These are phyloP conservation scores for Atkinsonella texensis DNA, from an alignment of 2,329 filamentous ascomycete genomes.

Conservation along the genomic window DNA sequence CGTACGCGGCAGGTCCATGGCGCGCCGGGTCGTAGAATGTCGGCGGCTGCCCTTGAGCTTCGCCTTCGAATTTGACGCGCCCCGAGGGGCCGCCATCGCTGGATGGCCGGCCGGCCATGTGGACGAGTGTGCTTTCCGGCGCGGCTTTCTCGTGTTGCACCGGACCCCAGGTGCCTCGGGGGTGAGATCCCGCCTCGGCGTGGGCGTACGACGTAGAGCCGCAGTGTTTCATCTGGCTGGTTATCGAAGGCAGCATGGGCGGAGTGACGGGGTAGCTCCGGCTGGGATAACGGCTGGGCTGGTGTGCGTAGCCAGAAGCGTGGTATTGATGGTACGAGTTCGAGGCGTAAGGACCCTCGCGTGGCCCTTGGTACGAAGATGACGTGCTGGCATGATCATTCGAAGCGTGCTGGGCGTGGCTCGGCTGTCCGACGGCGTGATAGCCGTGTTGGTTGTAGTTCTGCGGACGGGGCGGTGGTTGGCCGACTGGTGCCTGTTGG, in stretches of 20 bases:
- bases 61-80: conserved; percentile 2
- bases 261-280: conserved; percentile 4
- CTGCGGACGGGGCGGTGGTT: conserved; percentile 10
- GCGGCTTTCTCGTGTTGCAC: conserved; percentile 15
- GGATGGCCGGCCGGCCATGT: conserved; percentile 8
- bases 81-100: conserved; percentile 6
- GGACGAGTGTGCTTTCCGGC: conserved; percentile 6
- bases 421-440: background rate
- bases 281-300: background rate
- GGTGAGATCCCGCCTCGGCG: background rate
- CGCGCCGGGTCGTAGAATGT: conserved; percentile 4
- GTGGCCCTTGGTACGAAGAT: conserved; percentile 2
- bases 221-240: conserved; percentile 9
- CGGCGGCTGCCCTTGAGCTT: background rate
- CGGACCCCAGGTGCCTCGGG: conserved; percentile 6
- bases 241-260: conserved; percentile 15
- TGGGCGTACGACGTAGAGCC: background rate
- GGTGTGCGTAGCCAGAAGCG: background rate
- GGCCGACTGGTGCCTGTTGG: background rate
- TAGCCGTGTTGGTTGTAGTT: conserved; percentile 8
- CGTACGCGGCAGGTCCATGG: conserved; percentile 1
- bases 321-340: background rate
- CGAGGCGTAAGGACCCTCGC: background rate
- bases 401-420: background rate
- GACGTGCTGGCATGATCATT: conserved; percentile 3